Percentiles rank a stretch among this genome's conserved stretches.
These are phyloP conservation scores for Boletus sensibilis DNA, from an alignment of 768 basidiomycete genomes.

Conservation along the genomic window DNA sequence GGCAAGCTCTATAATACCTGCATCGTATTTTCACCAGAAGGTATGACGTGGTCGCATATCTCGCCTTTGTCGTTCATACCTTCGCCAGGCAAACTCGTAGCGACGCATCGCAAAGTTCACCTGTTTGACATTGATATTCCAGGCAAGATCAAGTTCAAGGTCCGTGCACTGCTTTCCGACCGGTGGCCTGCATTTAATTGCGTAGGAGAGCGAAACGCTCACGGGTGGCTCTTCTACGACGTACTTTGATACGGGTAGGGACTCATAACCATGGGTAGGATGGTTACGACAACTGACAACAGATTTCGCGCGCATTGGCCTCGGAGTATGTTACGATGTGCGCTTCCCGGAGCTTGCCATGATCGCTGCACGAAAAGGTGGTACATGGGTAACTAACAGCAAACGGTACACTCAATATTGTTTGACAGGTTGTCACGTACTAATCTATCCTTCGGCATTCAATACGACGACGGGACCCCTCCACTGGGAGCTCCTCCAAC, in stretches of 20 bases:
- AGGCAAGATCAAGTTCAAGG: conserved; percentile 88
- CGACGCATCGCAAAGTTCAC: conserved; percentile 91
- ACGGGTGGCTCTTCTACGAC: conserved; percentile 73
- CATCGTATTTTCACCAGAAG: conserved; percentile 84
- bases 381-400: not conserved
- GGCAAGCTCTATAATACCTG: conserved; percentile 89
- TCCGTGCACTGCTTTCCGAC: conserved; percentile 22
- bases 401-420: not conserved
- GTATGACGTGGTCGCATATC: conserved; percentile 32
- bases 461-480: conserved; percentile 93
- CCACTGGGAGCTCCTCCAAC: conserved; percentile 92
- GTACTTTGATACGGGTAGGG: conserved; percentile 82
- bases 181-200: conserved; percentile 3
- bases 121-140: conserved; percentile 98
- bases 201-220: conserved; percentile 83
- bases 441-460: conserved; percentile 94
- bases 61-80: not conserved
- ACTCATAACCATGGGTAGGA: not conserved
- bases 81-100: conserved; percentile 74
- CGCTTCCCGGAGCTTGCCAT: conserved; percentile 93
- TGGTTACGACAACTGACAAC: not conserved
- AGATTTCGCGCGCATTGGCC: conserved; percentile 97
- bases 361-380: conserved; percentile 82
- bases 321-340: conserved; percentile 96
- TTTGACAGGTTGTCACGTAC: conserved; percentile 70